These are phyloP conservation scores for Spongospora subterranea DNA, from an alignment of 208 protist species.

Conservation along the genomic window DNA sequence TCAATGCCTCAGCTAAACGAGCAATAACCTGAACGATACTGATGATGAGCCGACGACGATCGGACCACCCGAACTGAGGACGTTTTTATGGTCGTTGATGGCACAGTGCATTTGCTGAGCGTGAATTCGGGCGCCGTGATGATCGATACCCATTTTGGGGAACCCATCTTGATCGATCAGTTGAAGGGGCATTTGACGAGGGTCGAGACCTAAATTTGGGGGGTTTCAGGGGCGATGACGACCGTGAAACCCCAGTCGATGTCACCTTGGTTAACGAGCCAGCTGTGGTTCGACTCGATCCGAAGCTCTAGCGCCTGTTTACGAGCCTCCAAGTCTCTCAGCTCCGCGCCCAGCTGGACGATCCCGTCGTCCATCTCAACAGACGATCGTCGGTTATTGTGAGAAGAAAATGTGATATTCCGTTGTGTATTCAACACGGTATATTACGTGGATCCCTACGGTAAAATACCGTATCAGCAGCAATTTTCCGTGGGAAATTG, in stretches of 20 bases:
- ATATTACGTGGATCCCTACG: too few relatives aligned
- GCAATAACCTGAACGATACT: neutral
- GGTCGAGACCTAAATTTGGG: too few relatives aligned
- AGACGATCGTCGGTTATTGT: too few relatives aligned
- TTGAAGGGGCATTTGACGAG: neutral
- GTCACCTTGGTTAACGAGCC: neutral
- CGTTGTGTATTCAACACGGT: too few relatives aligned
- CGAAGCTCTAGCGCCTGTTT: slow-evolving; percentile 7
- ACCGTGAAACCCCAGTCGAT: too few relatives aligned
- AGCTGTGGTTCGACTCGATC: slow-evolving; percentile 29
- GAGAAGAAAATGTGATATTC: too few relatives aligned
- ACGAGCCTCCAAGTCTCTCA: slow-evolving; percentile 15
- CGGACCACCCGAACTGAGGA: neutral
- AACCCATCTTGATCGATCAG: slow-evolving; percentile 29
- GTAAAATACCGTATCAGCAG: too few relatives aligned
- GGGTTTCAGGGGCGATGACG: too few relatives aligned
- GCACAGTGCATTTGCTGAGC: neutral
- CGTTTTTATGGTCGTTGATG: slow-evolving; percentile 42
- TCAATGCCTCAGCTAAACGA: neutral
- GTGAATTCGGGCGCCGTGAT: slow-evolving; percentile 37
- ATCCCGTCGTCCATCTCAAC: neutral
- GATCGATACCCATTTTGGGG: neutral
- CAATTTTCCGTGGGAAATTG: too few relatives aligned
- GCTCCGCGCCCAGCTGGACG: neutral
- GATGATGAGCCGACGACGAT: neutral